phyloP scores from a whole-genome alignment of 2,329 filamentous ascomycete species.

The Calonectria naviculata region DNA sequence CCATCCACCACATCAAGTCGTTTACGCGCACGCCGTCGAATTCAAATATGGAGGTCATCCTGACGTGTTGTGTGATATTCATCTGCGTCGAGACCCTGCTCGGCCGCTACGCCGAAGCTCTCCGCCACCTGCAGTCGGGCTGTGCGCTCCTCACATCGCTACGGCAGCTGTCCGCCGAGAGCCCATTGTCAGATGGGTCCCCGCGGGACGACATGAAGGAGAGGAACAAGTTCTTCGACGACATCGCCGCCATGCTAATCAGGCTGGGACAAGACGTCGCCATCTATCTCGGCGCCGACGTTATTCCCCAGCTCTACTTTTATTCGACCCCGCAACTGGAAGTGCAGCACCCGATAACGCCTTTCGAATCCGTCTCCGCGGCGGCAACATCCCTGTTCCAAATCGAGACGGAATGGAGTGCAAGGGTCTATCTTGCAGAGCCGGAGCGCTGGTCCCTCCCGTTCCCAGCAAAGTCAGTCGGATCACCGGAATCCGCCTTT shows the following conservation, averaged over 20 bases:
- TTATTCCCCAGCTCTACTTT: constrained; percentile 27
- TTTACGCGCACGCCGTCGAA: constrained; percentile 25
- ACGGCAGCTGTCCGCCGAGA: neutral
- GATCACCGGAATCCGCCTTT: neutral
- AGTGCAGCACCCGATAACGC: constrained; percentile 9
- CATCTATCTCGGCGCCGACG: constrained; percentile 27
- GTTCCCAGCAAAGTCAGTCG: neutral
- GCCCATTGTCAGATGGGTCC: neutral
- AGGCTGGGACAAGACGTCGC: constrained; percentile 27
- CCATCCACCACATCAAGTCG: constrained; percentile 31
- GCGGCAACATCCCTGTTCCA: constrained; percentile 13
- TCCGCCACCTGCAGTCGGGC: constrained; percentile 34
- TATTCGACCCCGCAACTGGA: neutral
- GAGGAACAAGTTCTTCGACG: constrained; percentile 13
- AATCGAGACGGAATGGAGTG: constrained; percentile 20
- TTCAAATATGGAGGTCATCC: constrained; percentile 25
- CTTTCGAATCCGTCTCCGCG: constrained; percentile 21
- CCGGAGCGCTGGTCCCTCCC: neutral
- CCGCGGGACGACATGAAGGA: neutral
- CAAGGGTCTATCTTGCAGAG: constrained; percentile 3
- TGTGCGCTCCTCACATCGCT: constrained; percentile 24
- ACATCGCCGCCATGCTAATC: constrained; percentile 28
- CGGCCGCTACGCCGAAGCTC: constrained; percentile 33
- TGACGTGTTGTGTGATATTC: constrained; percentile 38
- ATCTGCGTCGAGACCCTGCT: constrained; percentile 36